phyloP scores from a whole-genome alignment of 192 early-diverging fungal species.

The Backusella mclennaniae region DNA sequence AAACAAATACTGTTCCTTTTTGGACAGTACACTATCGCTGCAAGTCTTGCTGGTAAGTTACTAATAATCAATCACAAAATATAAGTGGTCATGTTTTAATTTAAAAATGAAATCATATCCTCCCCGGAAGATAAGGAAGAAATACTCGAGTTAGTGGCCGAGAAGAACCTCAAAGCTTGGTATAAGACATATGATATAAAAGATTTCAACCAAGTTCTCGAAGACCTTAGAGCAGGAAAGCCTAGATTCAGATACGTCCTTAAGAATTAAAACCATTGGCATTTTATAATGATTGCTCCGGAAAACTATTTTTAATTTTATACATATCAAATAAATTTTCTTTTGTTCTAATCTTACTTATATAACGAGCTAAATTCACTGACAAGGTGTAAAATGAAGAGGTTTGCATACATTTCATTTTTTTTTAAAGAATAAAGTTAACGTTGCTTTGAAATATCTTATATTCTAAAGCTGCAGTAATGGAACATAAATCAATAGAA shows the following conservation, averaged over 20 bases:
- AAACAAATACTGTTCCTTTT: neutral
- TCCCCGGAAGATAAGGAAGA: constrained; percentile 48
- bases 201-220: constrained; percentile 60
- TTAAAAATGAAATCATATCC: constrained; percentile 57
- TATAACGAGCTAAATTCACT: too few species aligned
- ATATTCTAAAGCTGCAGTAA: too few species aligned
- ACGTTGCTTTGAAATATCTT: too few species aligned
- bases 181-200: constrained; percentile 58
- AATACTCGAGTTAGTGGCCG: constrained; percentile 56
- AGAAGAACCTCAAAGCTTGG: constrained; percentile 52
- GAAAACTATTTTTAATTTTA: neutral
- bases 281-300: neutral
- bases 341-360: too few species aligned
- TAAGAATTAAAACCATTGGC: constrained; percentile 43
- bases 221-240: constrained; percentile 58
- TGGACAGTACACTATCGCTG: neutral
- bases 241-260: constrained; percentile 72
- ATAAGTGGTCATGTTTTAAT: neutral
- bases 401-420: too few species aligned
- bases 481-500: too few species aligned
- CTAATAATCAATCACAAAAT: neutral
- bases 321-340: too few species aligned
- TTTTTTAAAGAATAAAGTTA: too few species aligned
- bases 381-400: too few species aligned
- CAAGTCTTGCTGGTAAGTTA: neutral